Conservation (phyloP, 148 eudicot species). For the Persicaria maculosa region DNA sequence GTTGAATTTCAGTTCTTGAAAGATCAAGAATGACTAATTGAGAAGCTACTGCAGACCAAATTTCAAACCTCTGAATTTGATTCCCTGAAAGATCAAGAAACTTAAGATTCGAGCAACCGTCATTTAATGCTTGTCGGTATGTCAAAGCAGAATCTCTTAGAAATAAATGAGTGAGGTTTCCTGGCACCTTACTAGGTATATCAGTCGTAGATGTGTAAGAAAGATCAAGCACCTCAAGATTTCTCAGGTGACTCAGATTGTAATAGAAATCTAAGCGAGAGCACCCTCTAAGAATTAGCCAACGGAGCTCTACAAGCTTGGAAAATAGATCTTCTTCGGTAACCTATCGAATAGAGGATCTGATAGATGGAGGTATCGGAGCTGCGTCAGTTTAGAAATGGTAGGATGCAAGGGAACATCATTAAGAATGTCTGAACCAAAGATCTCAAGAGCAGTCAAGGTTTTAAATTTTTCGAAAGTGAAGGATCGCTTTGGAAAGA, state of each 20-base stretch:
- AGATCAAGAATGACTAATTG: no score
- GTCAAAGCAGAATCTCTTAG: no score
- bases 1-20: no score
- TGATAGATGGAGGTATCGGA: neutral
- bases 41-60: no score
- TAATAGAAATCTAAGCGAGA: neutral
- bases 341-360: neutral
- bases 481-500: neutral
- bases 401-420: neutral
- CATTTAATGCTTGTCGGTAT: no score
- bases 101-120: no score
- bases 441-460: neutral
- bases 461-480: neutral
- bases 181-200: no score
- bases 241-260: neutral
- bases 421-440: neutral
- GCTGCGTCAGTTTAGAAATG: neutral
- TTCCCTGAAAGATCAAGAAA: no score
- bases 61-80: no score
- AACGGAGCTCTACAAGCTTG: neutral
- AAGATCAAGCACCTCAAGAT: neutral
- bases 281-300: neutral
- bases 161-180: neutral
- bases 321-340: neutral
- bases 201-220: neutral